Conservation (phyloP, 208 protist genomes). For the Strigomonas galati region DNA sequence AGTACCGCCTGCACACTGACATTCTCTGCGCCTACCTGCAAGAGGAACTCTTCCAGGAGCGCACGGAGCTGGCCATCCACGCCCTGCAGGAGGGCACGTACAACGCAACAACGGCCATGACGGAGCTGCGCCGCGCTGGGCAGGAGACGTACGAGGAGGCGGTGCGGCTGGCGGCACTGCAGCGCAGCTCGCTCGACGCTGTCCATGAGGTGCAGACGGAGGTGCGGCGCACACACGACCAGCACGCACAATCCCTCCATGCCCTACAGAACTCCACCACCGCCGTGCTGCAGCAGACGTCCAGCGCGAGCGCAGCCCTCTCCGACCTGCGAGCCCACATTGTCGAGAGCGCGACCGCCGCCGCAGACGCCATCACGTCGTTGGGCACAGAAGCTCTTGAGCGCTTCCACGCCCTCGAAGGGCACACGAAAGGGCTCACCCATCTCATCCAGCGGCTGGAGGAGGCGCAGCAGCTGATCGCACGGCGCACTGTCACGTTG, state of each 20-base stretch:
- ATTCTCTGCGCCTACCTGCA: slow-evolving; percentile 79
- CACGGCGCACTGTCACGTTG: slow-evolving; percentile 26
- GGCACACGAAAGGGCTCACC: slow-evolving; percentile 41
- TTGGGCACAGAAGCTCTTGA: slow-evolving; percentile 26
- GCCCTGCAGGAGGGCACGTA: slow-evolving; percentile 41
- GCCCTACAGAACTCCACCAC: slow-evolving; percentile 1
- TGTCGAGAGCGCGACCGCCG: slow-evolving; percentile 20
- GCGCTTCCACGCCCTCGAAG: slow-evolving; percentile 45
- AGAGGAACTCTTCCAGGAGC: slow-evolving; percentile 85
- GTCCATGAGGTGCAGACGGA: background rate
- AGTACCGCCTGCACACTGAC: slow-evolving; percentile 84
- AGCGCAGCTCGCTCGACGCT: slow-evolving; percentile 1
- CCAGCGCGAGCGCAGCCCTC: slow-evolving; percentile 21
- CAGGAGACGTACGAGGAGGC: slow-evolving; percentile 35
- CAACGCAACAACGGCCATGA: slow-evolving; percentile 31
- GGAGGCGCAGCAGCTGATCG: slow-evolving; percentile 33
- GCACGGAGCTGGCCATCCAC: slow-evolving; percentile 67
- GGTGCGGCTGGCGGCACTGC: slow-evolving; percentile 30
- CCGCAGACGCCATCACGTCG: slow-evolving; percentile 27
- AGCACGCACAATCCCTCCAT: background rate
- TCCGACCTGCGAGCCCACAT: slow-evolving; percentile 26
- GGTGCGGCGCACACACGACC: background rate
- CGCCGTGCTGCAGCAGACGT: slow-evolving; percentile 11
- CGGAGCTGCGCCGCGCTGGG: slow-evolving; percentile 27
- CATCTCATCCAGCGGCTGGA: slow-evolving; percentile 52